Percentiles rank a stretch among this genome's conserved stretches.
These are phyloP conservation scores for Astrephomene gubernaculifera DNA, from an alignment of 139 green algal genomes.

Conservation along the genomic window DNA sequence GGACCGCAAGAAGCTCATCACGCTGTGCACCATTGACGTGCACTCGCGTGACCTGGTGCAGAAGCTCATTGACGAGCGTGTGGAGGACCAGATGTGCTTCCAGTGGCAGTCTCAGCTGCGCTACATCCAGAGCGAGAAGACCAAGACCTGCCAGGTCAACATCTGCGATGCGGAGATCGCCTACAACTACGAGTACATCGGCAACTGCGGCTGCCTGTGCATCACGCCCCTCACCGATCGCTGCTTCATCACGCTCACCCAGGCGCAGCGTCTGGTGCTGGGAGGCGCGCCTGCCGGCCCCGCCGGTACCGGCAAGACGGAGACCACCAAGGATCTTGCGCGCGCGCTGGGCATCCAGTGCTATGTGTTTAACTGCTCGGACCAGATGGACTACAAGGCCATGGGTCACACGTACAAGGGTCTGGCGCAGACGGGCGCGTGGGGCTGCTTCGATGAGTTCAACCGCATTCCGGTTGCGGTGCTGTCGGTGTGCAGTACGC, in stretches of 20 bases:
- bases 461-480: conserved; percentile 85
- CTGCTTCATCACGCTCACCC: conserved; percentile 88
- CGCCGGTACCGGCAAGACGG: conserved; percentile 87
- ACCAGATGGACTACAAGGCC: conserved; percentile 90
- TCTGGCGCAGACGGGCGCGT: conserved; percentile 81
- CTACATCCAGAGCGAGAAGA: conserved; percentile 79
- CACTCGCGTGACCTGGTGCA: conserved; percentile 83
- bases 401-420: conserved; percentile 92
- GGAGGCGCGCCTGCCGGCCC: conserved; percentile 82
- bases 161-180: conserved; percentile 87
- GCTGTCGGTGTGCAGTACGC: conserved; percentile 85
- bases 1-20: conserved; percentile 80
- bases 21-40: conserved; percentile 91
- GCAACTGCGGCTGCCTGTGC: conserved; percentile 82
- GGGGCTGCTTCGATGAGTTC: conserved; percentile 92
- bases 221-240: conserved; percentile 88
- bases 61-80: conserved; percentile 60
- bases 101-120: conserved; percentile 85
- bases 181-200: conserved; percentile 90
- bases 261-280: conserved; percentile 85
- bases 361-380: conserved; percentile 91
- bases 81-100: conserved; percentile 75
- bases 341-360: conserved; percentile 87
- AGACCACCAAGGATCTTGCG: conserved; percentile 89
- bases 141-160: conserved; percentile 73